These are phyloP conservation scores for Metrosideros polymorpha DNA, from an alignment of 441 rosid species.

Conservation along the genomic window DNA sequence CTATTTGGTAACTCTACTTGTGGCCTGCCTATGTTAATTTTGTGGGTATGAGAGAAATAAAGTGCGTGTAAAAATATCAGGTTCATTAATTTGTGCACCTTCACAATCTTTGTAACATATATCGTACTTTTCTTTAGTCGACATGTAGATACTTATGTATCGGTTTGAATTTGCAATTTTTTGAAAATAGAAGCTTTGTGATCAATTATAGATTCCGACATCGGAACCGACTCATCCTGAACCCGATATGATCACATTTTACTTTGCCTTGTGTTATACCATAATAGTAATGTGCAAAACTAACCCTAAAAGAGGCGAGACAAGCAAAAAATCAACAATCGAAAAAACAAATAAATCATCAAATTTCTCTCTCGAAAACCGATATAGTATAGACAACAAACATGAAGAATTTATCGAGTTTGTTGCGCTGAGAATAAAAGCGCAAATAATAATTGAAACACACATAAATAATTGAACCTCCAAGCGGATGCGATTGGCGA, in stretches of 20 bases:
- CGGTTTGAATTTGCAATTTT: background rate
- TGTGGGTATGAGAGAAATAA: background rate
- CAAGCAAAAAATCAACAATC: accelerated
- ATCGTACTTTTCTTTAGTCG: background rate
- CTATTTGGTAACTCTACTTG: background rate
- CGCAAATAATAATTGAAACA: background rate
- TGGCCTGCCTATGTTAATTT: background rate
- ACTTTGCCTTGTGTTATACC: background rate
- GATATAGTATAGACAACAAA: accelerated
- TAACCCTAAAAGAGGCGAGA: background rate
- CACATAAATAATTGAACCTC: background rate
- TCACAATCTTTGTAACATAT: background rate
- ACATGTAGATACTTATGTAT: background rate
- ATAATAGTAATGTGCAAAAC: background rate
- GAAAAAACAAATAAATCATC: background rate
- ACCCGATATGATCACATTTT: background rate
- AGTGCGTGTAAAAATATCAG: background rate
- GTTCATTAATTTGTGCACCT: background rate
- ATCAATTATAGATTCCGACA: background rate
- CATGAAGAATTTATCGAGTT: background rate
- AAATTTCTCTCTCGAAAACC: background rate
- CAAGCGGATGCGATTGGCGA: background rate
- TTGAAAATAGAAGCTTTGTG: background rate
- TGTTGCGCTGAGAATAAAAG: background rate
- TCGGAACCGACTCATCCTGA: background rate